These are phyloP conservation scores for Corymbia maculata DNA, from an alignment of 345 rosid genomes.

Conservation along the genomic window DNA sequence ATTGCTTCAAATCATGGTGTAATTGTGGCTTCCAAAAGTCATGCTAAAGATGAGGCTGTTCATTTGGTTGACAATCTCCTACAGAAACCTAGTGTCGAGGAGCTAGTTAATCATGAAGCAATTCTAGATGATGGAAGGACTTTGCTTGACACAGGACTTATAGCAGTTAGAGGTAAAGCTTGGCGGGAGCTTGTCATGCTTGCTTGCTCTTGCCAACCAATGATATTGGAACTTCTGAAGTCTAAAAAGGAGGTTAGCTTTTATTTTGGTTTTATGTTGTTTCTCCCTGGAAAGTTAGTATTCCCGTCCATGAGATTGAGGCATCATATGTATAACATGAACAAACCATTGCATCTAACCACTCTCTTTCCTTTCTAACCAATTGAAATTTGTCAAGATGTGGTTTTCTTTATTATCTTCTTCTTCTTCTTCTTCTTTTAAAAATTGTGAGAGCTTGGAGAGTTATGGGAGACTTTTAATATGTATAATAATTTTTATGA, in stretches of 20 bases:
- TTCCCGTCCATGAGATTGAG: neutral
- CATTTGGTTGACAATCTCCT: slow-evolving; percentile 74
- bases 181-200: slow-evolving; percentile 75
- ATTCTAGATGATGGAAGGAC: slow-evolving; percentile 84
- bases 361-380: neutral
- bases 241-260: slow-evolving; percentile 56
- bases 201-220: slow-evolving; percentile 65
- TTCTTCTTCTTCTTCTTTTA: neutral
- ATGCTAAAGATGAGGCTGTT: slow-evolving; percentile 24
- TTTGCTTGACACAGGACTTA: slow-evolving; percentile 90
- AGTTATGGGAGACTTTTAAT: neutral
- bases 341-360: neutral
- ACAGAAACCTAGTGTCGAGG: slow-evolving; percentile 75
- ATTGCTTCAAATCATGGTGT: slow-evolving; percentile 97
- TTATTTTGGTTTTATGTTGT: neutral
- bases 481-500: neutral
- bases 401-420: neutral
- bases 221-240: slow-evolving; percentile 62
- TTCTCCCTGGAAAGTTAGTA: neutral
- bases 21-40: slow-evolving; percentile 56
- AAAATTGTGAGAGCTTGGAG: neutral
- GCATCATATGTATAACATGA: neutral
- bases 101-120: slow-evolving; percentile 65
- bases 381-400: neutral
- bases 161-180: slow-evolving; percentile 86